Evolutionary conservation across 2,329 filamentous ascomycete species (phyloP).

Genomic region (Aspergillus ruber): DNA sequence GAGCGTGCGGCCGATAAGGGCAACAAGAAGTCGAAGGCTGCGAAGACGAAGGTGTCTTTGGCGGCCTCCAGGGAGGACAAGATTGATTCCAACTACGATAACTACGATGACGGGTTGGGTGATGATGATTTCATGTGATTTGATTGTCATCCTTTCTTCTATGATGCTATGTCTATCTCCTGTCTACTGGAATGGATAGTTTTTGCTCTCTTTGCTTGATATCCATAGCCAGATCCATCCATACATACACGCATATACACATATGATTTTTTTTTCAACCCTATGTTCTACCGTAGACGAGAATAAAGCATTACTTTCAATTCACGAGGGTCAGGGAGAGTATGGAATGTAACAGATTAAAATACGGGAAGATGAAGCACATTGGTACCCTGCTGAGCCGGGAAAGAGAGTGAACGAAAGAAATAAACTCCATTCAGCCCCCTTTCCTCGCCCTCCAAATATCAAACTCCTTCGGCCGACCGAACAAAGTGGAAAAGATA

Average conservation of each 20-base stretch:
- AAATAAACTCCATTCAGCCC: conserved; percentile 36
- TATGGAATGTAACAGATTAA: conserved; percentile 11
- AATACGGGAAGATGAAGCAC: conserved; percentile 23
- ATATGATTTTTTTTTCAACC: not conserved
- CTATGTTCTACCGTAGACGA: not conserved
- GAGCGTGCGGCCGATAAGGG: conserved; percentile 93
- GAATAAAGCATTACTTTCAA: conserved; percentile 12
- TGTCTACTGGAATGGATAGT: not conserved
- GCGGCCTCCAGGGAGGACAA: conserved; percentile 55
- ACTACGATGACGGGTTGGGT: conserved; percentile 80
- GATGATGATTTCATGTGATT: conserved; percentile 46
- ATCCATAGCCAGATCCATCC: not conserved
- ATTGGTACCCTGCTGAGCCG: conserved; percentile 34
- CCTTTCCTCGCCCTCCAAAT: conserved; percentile 36
- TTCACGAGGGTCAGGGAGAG: conserved; percentile 5
- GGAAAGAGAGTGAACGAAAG: conserved; percentile 37
- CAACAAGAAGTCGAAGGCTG: conserved; percentile 93
- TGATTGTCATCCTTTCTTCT: conserved; percentile 6
- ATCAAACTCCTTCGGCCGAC: conserved; percentile 40
- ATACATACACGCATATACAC: not conserved
- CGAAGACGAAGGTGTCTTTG: conserved; percentile 86
- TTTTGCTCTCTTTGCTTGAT: not conserved
- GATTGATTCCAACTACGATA: conserved; percentile 56
- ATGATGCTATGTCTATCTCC: not conserved
- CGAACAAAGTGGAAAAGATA: conserved; percentile 27